Evolutionary conservation across 768 basidiomycete species (phyloP).

Genomic region (Gautieria morchelliformis): DNA sequence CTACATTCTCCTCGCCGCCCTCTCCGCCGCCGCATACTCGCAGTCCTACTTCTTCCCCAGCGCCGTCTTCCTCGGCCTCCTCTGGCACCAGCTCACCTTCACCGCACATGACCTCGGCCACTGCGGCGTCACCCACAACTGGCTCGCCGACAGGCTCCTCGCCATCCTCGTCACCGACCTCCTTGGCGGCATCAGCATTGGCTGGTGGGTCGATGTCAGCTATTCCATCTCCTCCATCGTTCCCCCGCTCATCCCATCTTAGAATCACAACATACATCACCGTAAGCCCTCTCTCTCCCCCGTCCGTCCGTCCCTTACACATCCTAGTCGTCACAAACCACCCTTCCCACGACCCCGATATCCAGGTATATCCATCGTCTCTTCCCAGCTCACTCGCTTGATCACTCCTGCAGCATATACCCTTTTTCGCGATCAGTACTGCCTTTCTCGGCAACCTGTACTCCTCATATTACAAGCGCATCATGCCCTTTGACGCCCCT

Average conservation of each 20-base stretch:
- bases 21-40: slow-evolving; percentile 53
- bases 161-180: slow-evolving; percentile 77
- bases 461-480: slow-evolving; percentile 91
- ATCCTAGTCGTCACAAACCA: slow-evolving; percentile 88
- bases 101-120: slow-evolving; percentile 92
- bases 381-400: background rate
- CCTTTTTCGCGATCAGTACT: slow-evolving; percentile 90
- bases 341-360: slow-evolving; percentile 87
- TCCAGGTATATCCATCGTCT: slow-evolving; percentile 23
- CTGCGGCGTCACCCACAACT: slow-evolving; percentile 84
- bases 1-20: slow-evolving; percentile 52
- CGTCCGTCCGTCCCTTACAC: slow-evolving; percentile 1
- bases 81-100: slow-evolving; percentile 96
- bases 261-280: slow-evolving; percentile 97
- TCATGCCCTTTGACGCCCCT: slow-evolving; percentile 68
- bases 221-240: background rate
- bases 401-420: slow-evolving; percentile 45
- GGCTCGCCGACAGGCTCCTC: slow-evolving; percentile 69
- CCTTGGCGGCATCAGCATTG: slow-evolving; percentile 86
- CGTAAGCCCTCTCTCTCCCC: slow-evolving; percentile 40
- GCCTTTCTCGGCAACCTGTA: slow-evolving; percentile 78
- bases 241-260: background rate
- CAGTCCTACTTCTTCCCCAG: slow-evolving; percentile 60
- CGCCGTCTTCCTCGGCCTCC: slow-evolving; percentile 73
- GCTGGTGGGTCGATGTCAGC: slow-evolving; percentile 97